Percentiles rank a stretch among this genome's conserved stretches.
These are phyloP conservation scores for Arthrobotrys sphaeroides DNA, from an alignment of 2,329 filamentous ascomycete species.

Conservation along the genomic window DNA sequence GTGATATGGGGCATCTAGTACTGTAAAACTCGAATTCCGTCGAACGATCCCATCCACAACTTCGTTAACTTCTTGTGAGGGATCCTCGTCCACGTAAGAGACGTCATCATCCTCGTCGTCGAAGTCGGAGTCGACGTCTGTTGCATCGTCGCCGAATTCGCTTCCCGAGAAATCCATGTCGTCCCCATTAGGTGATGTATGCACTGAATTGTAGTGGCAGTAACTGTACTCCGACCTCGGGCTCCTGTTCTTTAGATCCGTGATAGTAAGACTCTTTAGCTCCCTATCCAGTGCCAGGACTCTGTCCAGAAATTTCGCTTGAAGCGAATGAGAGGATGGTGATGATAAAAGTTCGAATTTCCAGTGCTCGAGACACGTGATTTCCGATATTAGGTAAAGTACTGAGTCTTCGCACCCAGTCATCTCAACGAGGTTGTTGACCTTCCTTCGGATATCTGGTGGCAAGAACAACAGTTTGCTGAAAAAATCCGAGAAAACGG, in stretches of 20 bases:
- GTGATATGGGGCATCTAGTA: not conserved
- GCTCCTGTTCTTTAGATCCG: slow-evolving; percentile 33
- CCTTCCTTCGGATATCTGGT: slow-evolving; percentile 21
- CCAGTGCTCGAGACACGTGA: slow-evolving; percentile 50
- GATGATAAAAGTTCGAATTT: slow-evolving; percentile 26
- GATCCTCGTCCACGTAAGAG: slow-evolving; percentile 40
- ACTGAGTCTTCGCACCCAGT: slow-evolving; percentile 51
- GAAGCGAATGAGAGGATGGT: not conserved
- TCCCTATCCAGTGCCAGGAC: slow-evolving; percentile 13
- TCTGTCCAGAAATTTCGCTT: slow-evolving; percentile 14
- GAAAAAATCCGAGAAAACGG: slow-evolving; percentile 35
- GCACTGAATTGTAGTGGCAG: slow-evolving; percentile 31
- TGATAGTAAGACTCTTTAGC: slow-evolving; percentile 18
- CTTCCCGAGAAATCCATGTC: slow-evolving; percentile 25
- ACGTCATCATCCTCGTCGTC: slow-evolving; percentile 26
- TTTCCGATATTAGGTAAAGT: slow-evolving; percentile 51
- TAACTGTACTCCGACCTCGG: slow-evolving; percentile 23
- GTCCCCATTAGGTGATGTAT: slow-evolving; percentile 31
- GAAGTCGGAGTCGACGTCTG: slow-evolving; percentile 29
- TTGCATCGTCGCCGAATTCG: slow-evolving; percentile 34
- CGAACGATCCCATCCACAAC: slow-evolving; percentile 39
- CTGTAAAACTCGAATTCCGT: slow-evolving; percentile 35
- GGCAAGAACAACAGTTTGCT: slow-evolving; percentile 22
- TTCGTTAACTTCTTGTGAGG: slow-evolving; percentile 37
- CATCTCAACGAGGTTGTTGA: slow-evolving; percentile 40